Conservation (phyloP, 2,329 filamentous ascomycete species). For the Ceratocystiopsis sp. region DNA sequence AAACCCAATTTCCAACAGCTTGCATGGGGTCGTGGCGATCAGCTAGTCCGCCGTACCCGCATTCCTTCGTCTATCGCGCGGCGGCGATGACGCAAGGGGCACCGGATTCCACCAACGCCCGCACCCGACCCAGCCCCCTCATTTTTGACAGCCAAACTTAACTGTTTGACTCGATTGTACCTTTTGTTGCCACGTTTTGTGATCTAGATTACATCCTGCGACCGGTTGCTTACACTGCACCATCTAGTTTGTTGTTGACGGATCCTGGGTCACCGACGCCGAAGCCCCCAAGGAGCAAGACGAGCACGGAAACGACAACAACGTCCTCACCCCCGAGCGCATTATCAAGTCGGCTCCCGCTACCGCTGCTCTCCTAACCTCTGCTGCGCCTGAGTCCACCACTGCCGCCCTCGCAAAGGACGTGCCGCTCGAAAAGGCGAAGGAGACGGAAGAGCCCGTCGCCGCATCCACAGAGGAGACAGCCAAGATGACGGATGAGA, state of each 20-base stretch:
- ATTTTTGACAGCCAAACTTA: too few relatives aligned
- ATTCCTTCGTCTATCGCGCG: too few relatives aligned
- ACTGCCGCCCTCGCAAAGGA: constrained; percentile 49
- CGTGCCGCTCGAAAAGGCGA: constrained; percentile 40
- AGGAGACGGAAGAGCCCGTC: constrained; percentile 1
- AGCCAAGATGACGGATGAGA: background rate
- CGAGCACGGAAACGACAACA: constrained; percentile 74
- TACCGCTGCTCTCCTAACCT: constrained; percentile 38
- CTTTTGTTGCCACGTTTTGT: background rate
- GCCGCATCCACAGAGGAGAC: constrained; percentile 3
- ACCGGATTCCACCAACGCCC: too few relatives aligned
- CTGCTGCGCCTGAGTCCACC: constrained; percentile 50
- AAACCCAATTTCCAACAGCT: too few relatives aligned
- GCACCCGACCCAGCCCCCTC: too few relatives aligned
- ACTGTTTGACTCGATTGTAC: background rate
- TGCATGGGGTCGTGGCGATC: too few relatives aligned
- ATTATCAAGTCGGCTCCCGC: constrained; percentile 34
- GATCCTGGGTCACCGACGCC: constrained; percentile 71
- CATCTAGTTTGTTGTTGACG: constrained; percentile 84
- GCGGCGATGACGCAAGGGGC: too few relatives aligned
- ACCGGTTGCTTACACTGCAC: background rate
- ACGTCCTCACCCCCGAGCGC: constrained; percentile 64
- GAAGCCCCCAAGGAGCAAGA: constrained; percentile 70
- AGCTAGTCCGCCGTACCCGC: too few relatives aligned
- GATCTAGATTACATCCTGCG: too few relatives aligned